A percentile compares a stretch with the other conserved stretches of the same genome.
phyloP scores from a whole-genome alignment of 23 red algal species.

The Cyanidioschyzon merolae region DNA sequence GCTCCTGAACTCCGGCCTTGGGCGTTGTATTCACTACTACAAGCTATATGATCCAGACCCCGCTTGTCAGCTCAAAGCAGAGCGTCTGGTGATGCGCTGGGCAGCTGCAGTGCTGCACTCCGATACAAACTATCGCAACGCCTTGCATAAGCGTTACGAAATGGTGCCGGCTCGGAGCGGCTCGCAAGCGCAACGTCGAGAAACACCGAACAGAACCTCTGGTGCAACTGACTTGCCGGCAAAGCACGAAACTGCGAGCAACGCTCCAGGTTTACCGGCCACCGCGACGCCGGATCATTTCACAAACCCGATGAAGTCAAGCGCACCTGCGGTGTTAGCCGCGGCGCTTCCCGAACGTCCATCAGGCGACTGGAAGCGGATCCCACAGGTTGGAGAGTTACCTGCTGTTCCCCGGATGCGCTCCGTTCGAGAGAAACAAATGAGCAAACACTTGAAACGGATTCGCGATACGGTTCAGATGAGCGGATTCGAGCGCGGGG shows the following conservation, averaged over 20 bases:
- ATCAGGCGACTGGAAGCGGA: background rate
- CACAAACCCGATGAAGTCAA: background rate
- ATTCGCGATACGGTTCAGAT: background rate
- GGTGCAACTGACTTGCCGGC: background rate
- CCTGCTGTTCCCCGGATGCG: background rate
- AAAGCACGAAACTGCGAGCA: background rate
- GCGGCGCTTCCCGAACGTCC: background rate
- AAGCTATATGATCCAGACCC: slow-evolving; percentile 17
- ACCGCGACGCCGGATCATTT: background rate
- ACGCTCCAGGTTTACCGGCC: background rate
- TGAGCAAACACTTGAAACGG: slow-evolving; percentile 1
- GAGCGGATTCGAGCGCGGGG: no score
- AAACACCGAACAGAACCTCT: background rate
- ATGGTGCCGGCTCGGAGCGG: background rate
- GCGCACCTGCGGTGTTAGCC: background rate
- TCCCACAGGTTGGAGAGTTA: background rate
- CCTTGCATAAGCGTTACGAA: background rate
- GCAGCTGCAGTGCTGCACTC: background rate
- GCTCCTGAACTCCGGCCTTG: background rate
- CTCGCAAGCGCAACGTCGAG: background rate
- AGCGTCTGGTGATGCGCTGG: slow-evolving; percentile 10
- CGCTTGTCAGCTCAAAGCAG: background rate
- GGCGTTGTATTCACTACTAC: slow-evolving; percentile 6
- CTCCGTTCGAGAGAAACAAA: background rate
- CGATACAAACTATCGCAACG: slow-evolving; percentile 4